Base-by-base conservation (phyloP, 2,329 filamentous ascomycete species). In the Hysterium pulicare region DNA sequence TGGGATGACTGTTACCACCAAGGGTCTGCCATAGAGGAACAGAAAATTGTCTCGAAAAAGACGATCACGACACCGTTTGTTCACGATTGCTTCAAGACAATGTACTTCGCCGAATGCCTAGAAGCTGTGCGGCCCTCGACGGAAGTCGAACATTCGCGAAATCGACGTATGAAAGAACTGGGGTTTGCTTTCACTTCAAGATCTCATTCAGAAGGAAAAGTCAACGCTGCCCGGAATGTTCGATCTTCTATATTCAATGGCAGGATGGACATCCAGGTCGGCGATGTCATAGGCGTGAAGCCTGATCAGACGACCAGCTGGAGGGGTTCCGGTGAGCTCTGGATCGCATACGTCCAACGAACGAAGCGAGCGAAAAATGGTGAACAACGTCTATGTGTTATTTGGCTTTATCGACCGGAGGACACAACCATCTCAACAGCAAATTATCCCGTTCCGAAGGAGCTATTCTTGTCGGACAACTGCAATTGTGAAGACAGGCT, bases 381-480 rank as follows among this genome's bases (percentile, higher is more conserved):
- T 0, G 64, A 61, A 0, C 67, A 68, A 21, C 45, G 44, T 1
- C 79, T 90, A 9, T 75, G 83, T 41, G 77, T 90, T 0, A 73
- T 86, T 1, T 93, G 87, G 87, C 70, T 93, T 0, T 91, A 90
- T 51, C 73, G 78, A 2, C 78, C 87, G 0, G 70, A 73, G 0
- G 83, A 93, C 41, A 93, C 88, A 0, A 77, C 83, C 0, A 86
- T 89, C 33, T 78, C 75, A 0, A 67, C 76, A 5, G 82, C 83
- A 65, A 75, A 74, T 8, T 94, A 91, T 51, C 83, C 84, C 0
- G 83, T 80, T 62, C 48, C 67, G 0, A 86, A 90, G 39, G 87
- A 94, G 62, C 64, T 93, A 0, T 93, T 93, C 47, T 65, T 91
- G 0, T 87, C 83, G 0, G 79, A 89, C 38, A 81, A 90, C 45